phyloP scores from a whole-genome alignment of 2,329 filamentous ascomycete genomes.

The Teratosphaeria zuluensis region DNA sequence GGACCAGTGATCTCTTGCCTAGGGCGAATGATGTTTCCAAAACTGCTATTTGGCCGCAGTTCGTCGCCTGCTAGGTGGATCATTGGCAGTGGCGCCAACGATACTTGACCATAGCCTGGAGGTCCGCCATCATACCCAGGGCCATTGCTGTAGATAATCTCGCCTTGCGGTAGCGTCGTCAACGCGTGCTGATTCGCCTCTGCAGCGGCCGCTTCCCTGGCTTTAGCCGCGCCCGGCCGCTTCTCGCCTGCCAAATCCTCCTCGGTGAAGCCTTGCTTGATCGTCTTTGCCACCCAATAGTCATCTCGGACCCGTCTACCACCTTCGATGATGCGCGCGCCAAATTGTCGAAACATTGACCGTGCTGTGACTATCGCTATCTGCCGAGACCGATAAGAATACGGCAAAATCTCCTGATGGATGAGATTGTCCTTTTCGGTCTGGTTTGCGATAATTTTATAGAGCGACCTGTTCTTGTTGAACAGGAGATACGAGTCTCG shows the following conservation, averaged over 20 bases:
- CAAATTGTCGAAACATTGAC: slow-evolving; percentile 98
- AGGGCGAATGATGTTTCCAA: slow-evolving; percentile 71
- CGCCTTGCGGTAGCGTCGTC: slow-evolving; percentile 59
- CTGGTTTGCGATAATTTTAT: slow-evolving; percentile 95
- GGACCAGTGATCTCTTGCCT: slow-evolving; percentile 83
- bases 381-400: slow-evolving; percentile 95
- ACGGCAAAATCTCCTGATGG: slow-evolving; percentile 86
- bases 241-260: slow-evolving; percentile 94
- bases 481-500: slow-evolving; percentile 96
- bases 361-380: slow-evolving; percentile 96
- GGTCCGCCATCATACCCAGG: slow-evolving; percentile 26
- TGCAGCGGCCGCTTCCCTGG: slow-evolving; percentile 61
- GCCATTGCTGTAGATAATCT: slow-evolving; percentile 76
- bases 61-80: slow-evolving; percentile 74
- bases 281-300: slow-evolving; percentile 96
- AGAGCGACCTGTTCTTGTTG: slow-evolving; percentile 95
- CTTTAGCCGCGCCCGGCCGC: slow-evolving; percentile 81
- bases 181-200: slow-evolving; percentile 47
- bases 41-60: slow-evolving; percentile 69
- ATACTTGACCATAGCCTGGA: slow-evolving; percentile 54
- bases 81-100: slow-evolving; percentile 66
- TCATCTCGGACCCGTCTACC: slow-evolving; percentile 89
- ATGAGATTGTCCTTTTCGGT: slow-evolving; percentile 95
- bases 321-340: slow-evolving; percentile 82
- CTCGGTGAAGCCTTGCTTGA: slow-evolving; percentile 96